Percentiles rank a stretch among this genome's conserved stretches.
phyloP scores from a whole-genome alignment of 2,329 filamentous ascomycete genomes.

The Cordyceps militaris region DNA sequence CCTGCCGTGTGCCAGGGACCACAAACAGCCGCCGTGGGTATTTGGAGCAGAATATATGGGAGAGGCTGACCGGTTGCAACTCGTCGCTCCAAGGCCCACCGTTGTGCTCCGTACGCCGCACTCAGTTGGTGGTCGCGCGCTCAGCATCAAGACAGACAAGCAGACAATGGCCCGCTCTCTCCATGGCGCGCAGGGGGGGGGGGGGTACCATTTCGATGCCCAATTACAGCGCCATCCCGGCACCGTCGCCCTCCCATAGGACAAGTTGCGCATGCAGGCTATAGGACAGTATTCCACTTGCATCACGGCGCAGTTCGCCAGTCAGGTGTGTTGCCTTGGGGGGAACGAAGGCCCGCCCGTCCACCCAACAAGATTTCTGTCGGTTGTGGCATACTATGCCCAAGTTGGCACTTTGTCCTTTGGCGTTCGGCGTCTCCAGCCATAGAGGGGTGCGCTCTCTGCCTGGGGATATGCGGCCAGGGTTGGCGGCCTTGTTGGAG shows the following conservation, averaged over 20 bases:
- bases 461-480: constrained; percentile 1
- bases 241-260: constrained; percentile 6
- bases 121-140: neutral
- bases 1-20: constrained; percentile 13
- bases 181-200: constrained; percentile 20
- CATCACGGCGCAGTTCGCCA: constrained; percentile 11
- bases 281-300: neutral
- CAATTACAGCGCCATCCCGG: constrained; percentile 25
- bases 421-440: constrained; percentile 11
- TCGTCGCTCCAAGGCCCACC: constrained; percentile 1
- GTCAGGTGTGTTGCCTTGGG: neutral
- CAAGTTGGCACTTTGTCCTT: constrained; percentile 3
- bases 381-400: constrained; percentile 4
- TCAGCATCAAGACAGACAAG: neutral
- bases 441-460: neutral
- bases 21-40: constrained; percentile 14
- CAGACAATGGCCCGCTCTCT: constrained; percentile 5
- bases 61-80: neutral
- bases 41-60: neutral
- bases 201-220: constrained; percentile 20
- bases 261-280: constrained; percentile 6
- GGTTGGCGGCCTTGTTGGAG: neutral
- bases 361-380: constrained; percentile 10
- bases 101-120: neutral
- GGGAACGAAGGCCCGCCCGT: neutral